These are phyloP conservation scores for Balansia obtecta DNA, from an alignment of 2,329 filamentous ascomycete genomes.

Conservation along the genomic window DNA sequence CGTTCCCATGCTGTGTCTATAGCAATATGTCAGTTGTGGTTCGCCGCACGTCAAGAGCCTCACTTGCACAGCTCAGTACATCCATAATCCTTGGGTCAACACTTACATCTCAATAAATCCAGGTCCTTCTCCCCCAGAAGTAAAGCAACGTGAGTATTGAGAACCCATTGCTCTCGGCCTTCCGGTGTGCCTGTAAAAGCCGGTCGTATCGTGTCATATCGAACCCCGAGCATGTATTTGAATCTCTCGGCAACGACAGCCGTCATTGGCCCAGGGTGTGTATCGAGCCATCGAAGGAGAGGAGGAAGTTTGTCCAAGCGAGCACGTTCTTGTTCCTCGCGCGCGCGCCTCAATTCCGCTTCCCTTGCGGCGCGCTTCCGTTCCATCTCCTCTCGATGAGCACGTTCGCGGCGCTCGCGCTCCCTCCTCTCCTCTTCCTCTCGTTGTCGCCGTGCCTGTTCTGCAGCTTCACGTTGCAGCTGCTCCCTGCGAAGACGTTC, in stretches of 20 bases:
- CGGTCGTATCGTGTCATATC: slow-evolving; percentile 49
- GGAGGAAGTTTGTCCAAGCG: slow-evolving; percentile 46
- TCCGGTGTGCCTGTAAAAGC: slow-evolving; percentile 37
- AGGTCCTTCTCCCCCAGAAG: slow-evolving; percentile 54
- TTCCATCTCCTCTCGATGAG: slow-evolving; percentile 33
- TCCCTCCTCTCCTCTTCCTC: slow-evolving; percentile 41
- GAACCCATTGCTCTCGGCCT: slow-evolving; percentile 53
- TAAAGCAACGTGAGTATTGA: slow-evolving; percentile 51
- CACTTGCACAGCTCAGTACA: too few relatives aligned
- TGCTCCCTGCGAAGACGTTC: slow-evolving; percentile 32
- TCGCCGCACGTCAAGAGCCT: too few relatives aligned
- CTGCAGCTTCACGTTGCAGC: slow-evolving; percentile 33
- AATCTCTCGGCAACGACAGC: slow-evolving; percentile 41
- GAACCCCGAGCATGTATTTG: slow-evolving; percentile 43
- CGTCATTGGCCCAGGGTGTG: slow-evolving; percentile 36
- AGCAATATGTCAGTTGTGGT: slow-evolving; percentile 3
- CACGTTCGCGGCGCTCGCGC: slow-evolving; percentile 33
- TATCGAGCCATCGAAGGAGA: slow-evolving; percentile 48
- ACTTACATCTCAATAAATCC: slow-evolving; percentile 42
- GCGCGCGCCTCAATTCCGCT: slow-evolving; percentile 36
- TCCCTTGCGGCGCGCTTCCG: slow-evolving; percentile 37
- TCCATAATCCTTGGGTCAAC: too few relatives aligned
- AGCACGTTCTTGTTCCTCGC: slow-evolving; percentile 41
- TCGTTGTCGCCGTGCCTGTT: slow-evolving; percentile 34
- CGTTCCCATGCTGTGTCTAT: slow-evolving; percentile 48